Base-by-base conservation (phyloP, 495 filamentous ascomycete species). In the Clavariopsis aquatica region DNA sequence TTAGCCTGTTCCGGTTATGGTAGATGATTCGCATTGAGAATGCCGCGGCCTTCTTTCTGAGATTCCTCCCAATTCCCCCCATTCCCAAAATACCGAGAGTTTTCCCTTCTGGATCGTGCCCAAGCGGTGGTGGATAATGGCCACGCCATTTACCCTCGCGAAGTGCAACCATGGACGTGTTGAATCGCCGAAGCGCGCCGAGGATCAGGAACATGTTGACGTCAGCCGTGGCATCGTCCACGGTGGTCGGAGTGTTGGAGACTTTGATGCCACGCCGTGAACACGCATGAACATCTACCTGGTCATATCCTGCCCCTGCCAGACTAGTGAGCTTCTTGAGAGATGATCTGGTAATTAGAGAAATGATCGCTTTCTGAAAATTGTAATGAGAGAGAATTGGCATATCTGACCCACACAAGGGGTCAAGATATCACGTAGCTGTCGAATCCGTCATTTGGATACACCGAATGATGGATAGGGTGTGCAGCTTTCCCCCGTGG, bases 191-290 rank as follows among this genome's bases (percentile, higher is more conserved):
- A 22, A 94, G 77, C 1, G 90, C 89, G 3, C 89, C 89, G 49
- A 96, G 76, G 46, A 94, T 84, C 5, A 95, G 81, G 69, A 90
- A 94, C 70, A 94, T 81, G 69, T 82, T 87, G 20, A 84, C 79
- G 71, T 93, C 91, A 31, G 91, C 90, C 0, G 90, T 93, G 23
- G 91, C 85, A 68, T 92, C 89, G 69, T 93, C 85, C 38, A 92
- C 89, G 19, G 88, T 87, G 0, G 83, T 86, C 53, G 90, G 92
- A n/a, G 86, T 84, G 74, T 96, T 93, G 52, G 88, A 90, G 36
- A 96, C 87, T 20, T 77, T 80, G 60, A 96, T 83, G 73, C 29
- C 70, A 17, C 82, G 78, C 29, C 79, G 75, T 15, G 86, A 81
- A 73, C 89, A 92, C n/a, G 83, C 85, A 6, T 82, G 68, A 26